Evolutionary conservation across 306 rosid species (phyloP), one percentile per base, ranked within the genome.

Genomic region (Ceratonia siliqua): DNA sequence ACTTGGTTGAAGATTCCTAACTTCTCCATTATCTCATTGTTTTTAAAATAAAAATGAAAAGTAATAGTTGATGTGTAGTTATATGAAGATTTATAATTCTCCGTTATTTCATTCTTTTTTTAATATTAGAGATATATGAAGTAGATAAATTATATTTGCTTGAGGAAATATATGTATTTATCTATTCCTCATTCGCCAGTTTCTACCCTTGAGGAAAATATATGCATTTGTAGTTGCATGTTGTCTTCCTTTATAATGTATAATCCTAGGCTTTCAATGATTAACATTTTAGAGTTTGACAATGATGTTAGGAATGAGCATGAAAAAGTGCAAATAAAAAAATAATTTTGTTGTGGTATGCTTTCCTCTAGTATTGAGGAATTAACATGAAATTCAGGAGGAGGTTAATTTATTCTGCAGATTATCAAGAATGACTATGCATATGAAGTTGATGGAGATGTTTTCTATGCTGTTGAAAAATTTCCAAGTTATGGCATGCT

Each of bases 381-480:
- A 48, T n/a, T 35, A 30, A 9, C 9, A 5, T 13, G 27, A 4
- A 1, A 17, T 46, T 52, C 14, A 18, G 32, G 67, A 55, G 7
- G 9, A 20, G 28, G 41, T 38, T 20, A 39, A 15, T 22, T 6
- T 46, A 32, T 77, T 58, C 8, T 72, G 79, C 83, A 89, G 89
- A 89, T 89, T 57, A 81, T 89, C 67, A 77, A 81, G 45, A 84
- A 86, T 2, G 86, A 59, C 28, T 82, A 12, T 42, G 92, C 85
- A 13, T 88, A 88, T 13, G 38, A 18, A 7, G 88, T 85, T 67
- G 90, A 83, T 46, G 90, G 92, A 24, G 92, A 83, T 35, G 92
- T 83, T 14, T 88, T 81, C 79, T 88, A 76, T 70, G 77, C 90
- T 57, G 92, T 88, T 76, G 87, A 88, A 1, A 85, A 81, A 71